These are phyloP conservation scores for Ceriops tagal DNA, from an alignment of 345 rosid species.

Conservation along the genomic window DNA sequence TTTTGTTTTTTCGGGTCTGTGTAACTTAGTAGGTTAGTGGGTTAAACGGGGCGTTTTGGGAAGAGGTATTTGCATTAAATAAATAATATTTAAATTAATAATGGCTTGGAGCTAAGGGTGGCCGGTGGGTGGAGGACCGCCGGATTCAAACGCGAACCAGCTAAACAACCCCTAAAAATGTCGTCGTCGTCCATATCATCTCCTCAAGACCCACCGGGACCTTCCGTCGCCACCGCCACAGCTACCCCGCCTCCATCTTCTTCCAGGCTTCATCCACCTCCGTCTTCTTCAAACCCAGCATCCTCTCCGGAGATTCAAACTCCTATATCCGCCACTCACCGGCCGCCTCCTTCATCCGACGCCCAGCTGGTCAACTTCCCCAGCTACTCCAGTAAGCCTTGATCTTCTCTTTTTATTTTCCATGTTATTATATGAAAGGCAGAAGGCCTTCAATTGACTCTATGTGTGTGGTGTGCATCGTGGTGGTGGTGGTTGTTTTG, in stretches of 20 bases:
- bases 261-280: neutral
- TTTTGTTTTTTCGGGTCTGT: neutral
- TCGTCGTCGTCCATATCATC: neutral
- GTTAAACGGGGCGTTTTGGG: no score
- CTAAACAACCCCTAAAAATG: no score
- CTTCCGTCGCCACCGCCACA: neutral
- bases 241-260: slow-evolving; percentile 5
- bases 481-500: neutral
- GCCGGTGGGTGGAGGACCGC: no score
- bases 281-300: neutral
- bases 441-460: neutral
- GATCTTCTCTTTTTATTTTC: neutral
- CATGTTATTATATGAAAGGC: neutral
- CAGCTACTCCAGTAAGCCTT: slow-evolving; percentile 73
- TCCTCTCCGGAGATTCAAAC: neutral
- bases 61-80: no score
- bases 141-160: no score
- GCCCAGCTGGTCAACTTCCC: slow-evolving; percentile 43
- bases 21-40: no score
- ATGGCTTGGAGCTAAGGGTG: no score
- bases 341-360: slow-evolving; percentile 31
- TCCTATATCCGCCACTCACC: neutral
- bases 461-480: neutral
- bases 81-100: no score
- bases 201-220: neutral